Evolutionary conservation across 164 flowering plant species (phyloP).

Genomic region (Echeveria elegans): DNA sequence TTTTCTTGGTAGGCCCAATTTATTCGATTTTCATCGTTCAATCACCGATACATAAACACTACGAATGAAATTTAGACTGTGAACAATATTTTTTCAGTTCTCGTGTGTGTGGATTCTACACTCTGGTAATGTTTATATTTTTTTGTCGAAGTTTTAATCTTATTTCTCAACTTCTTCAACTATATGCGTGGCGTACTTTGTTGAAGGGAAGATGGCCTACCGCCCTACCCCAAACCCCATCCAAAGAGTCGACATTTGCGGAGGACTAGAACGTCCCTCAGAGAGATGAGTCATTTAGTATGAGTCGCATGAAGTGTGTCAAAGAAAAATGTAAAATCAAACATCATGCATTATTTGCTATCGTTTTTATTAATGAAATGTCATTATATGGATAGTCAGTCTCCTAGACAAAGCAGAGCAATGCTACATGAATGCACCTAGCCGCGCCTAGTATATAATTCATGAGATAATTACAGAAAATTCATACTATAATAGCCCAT

Average conservation of each 20-base stretch:
- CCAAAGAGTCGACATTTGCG: not conserved
- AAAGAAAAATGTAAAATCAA: not conserved
- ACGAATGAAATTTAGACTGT: not conserved
- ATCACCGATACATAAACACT: too few relatives aligned
- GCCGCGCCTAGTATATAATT: too few relatives aligned
- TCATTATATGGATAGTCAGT: not conserved
- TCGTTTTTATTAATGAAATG: not conserved
- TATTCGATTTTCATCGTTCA: not conserved
- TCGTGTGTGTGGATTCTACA: not conserved
- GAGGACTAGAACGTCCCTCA: not conserved
- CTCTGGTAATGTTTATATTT: too few relatives aligned
- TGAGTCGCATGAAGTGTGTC: not conserved
- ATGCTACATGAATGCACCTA: too few relatives aligned
- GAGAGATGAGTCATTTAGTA: not conserved
- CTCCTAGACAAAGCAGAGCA: too few relatives aligned
- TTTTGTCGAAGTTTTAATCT: too few relatives aligned
- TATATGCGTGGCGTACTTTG: too few relatives aligned
- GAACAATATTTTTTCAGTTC: too few relatives aligned
- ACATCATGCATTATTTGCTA: not conserved
- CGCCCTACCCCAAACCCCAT: not conserved
- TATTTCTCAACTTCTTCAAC: too few relatives aligned
- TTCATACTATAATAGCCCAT: too few relatives aligned
- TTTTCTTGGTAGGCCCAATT: not conserved
- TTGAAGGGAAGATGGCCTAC: too few relatives aligned
- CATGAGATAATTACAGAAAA: too few relatives aligned